Evolutionary conservation across 1,284 basidiomycete genomes (phyloP).

Genomic region (Marasmius tenuissimus): DNA sequence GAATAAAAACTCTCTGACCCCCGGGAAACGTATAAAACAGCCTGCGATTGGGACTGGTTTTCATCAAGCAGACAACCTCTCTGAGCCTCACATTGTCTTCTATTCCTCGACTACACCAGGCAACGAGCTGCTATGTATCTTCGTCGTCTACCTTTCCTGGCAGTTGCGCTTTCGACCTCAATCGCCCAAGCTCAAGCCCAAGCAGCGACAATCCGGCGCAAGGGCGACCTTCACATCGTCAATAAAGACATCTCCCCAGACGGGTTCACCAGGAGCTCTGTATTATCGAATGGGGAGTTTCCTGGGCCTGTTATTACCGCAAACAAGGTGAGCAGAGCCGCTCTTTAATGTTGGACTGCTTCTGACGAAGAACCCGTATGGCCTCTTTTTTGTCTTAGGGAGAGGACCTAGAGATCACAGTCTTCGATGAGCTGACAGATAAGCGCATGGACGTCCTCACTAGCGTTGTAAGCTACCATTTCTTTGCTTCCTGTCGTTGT

Average conservation of each 20-base stretch:
- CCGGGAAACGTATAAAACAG: too few species aligned
- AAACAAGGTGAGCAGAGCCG: conserved; percentile 18
- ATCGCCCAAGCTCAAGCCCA: not conserved
- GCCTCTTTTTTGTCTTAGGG: not conserved
- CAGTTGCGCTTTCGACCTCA: not conserved
- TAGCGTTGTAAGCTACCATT: conserved; percentile 11
- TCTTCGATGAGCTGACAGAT: conserved; percentile 22
- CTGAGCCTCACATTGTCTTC: too few species aligned
- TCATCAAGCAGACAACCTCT: too few species aligned
- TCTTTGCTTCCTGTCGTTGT: not conserved
- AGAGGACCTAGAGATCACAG: conserved; percentile 21
- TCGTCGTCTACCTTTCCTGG: too few species aligned
- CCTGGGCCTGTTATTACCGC: conserved; percentile 25
- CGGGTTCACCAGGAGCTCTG: conserved; percentile 9
- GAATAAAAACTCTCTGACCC: too few species aligned
- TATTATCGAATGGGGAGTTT: conserved; percentile 10
- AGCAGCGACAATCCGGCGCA: conserved; percentile 6
- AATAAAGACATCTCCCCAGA: conserved; percentile 10
- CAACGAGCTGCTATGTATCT: too few species aligned
- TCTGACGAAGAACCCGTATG: not conserved
- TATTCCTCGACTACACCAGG: too few species aligned
- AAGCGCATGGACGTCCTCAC: conserved; percentile 17
- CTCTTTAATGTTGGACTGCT: not conserved
- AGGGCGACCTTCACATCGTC: conserved; percentile 7
- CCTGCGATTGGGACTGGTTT: too few species aligned